phyloP scores from a whole-genome alignment of 2,329 filamentous ascomycete species.

The Penicillium olsonii region DNA sequence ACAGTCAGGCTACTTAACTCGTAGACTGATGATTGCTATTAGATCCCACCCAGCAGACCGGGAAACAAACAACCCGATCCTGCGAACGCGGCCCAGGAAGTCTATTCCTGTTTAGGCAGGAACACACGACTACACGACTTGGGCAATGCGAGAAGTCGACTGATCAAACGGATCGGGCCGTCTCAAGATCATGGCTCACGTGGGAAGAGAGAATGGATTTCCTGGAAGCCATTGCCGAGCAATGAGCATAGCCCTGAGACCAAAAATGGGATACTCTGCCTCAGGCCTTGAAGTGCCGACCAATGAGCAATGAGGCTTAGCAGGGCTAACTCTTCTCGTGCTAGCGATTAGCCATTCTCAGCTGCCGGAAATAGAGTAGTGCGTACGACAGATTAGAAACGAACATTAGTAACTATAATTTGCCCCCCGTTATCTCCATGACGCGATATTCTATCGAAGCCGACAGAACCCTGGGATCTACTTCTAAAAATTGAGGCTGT shows the following conservation, averaged over 20 bases:
- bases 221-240: no score
- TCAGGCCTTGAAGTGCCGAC: neutral
- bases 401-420: neutral
- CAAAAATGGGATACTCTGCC: neutral
- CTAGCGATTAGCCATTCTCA: neutral
- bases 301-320: neutral
- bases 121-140: neutral
- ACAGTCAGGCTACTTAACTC: no score
- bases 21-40: no score
- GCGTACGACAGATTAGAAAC: neutral
- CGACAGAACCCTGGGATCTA: neutral
- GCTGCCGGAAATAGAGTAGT: constrained; percentile 5
- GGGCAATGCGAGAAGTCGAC: neutral
- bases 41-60: no score
- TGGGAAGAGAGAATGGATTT: no score
- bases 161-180: neutral
- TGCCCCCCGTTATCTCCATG: neutral
- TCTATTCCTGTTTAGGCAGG: neutral
- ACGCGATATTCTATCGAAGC: neutral
- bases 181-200: neutral
- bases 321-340: neutral
- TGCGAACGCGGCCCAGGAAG: neutral
- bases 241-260: no score
- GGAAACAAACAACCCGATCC: neutral
- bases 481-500: neutral